Conservation (phyloP, 2,329 filamentous ascomycete genomes). For the Cercospora berteroae region DNA sequence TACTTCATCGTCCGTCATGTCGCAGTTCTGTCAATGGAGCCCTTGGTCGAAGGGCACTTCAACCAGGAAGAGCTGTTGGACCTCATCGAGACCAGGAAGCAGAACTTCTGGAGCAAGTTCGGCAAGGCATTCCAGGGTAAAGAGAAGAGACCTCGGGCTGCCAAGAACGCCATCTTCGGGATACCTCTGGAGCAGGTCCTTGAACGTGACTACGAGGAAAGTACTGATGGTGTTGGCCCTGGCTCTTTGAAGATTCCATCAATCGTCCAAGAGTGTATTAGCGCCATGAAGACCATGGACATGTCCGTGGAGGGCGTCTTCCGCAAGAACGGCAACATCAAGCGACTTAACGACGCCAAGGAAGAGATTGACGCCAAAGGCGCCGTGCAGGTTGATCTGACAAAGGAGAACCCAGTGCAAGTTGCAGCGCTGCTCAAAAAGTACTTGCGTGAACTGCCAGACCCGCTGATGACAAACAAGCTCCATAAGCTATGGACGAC, state of each 20-base stretch:
- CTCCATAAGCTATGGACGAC: slow-evolving; percentile 87
- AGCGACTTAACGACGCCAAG: slow-evolving; percentile 80
- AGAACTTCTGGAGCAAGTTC: slow-evolving; percentile 97
- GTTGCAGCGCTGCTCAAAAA: slow-evolving; percentile 92
- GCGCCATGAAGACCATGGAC: slow-evolving; percentile 97
- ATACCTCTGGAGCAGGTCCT: slow-evolving; percentile 84
- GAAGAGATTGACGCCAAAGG: slow-evolving; percentile 84
- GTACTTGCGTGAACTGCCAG: slow-evolving; percentile 89
- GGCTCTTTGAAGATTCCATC: slow-evolving; percentile 86
- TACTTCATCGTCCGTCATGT: slow-evolving; percentile 97
- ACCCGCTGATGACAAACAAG: slow-evolving; percentile 92
- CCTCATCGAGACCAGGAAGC: slow-evolving; percentile 88
- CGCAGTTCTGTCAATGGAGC: slow-evolving; percentile 91
- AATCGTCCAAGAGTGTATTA: slow-evolving; percentile 91
- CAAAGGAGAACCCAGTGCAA: slow-evolving; percentile 86
- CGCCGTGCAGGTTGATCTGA: slow-evolving; percentile 80
- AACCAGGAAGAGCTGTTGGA: slow-evolving; percentile 89
- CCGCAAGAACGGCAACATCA: slow-evolving; percentile 98
- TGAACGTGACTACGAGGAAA: slow-evolving; percentile 91
- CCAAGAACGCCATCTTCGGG: slow-evolving; percentile 92
- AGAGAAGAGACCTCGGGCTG: slow-evolving; percentile 71
- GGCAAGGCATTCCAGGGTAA: slow-evolving; percentile 73
- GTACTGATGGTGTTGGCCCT: slow-evolving; percentile 93
- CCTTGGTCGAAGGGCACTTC: slow-evolving; percentile 84
- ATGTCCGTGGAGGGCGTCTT: slow-evolving; percentile 98